Evolutionary conservation across 2,329 filamentous ascomycete genomes (phyloP).

Genomic region (Trichoderma sp.): DNA sequence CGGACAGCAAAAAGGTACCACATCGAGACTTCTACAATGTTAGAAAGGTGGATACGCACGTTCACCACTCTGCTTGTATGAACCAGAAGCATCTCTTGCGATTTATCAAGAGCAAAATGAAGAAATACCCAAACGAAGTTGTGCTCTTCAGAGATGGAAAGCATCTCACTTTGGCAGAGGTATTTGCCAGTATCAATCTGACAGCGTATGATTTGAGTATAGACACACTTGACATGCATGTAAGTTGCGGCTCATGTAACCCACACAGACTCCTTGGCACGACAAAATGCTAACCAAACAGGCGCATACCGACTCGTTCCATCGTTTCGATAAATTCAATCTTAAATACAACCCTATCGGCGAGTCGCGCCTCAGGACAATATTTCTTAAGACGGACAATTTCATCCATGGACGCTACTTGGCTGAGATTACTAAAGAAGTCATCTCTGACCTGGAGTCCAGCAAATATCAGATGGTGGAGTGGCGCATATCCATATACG

Average conservation of each 20-base stretch:
- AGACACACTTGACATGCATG: conserved; percentile 98
- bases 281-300: conserved; percentile 39
- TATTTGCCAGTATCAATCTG: conserved; percentile 95
- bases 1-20: conserved; percentile 95
- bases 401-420: conserved; percentile 94
- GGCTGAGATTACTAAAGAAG: conserved; percentile 96
- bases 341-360: conserved; percentile 98
- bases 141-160: conserved; percentile 92
- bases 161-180: conserved; percentile 84
- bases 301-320: conserved; percentile 97
- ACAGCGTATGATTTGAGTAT: conserved; percentile 98
- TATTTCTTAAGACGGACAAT: conserved; percentile 98
- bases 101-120: conserved; percentile 99
- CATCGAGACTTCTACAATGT: conserved; percentile 99
- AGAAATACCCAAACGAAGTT: conserved; percentile 92
- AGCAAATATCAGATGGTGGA: conserved; percentile 99
- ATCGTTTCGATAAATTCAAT: conserved; percentile 99
- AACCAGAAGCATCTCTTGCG: conserved; percentile 97
- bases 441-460: conserved; percentile 94
- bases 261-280: conserved; percentile 82
- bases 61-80: conserved; percentile 99
- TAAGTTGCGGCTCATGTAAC: conserved; percentile 57
- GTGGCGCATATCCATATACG: conserved; percentile 98
- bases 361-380: conserved; percentile 92
- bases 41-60: conserved; percentile 96